phyloP scores from a whole-genome alignment of 768 basidiomycete species.

The Pulveroboletus sp. region DNA sequence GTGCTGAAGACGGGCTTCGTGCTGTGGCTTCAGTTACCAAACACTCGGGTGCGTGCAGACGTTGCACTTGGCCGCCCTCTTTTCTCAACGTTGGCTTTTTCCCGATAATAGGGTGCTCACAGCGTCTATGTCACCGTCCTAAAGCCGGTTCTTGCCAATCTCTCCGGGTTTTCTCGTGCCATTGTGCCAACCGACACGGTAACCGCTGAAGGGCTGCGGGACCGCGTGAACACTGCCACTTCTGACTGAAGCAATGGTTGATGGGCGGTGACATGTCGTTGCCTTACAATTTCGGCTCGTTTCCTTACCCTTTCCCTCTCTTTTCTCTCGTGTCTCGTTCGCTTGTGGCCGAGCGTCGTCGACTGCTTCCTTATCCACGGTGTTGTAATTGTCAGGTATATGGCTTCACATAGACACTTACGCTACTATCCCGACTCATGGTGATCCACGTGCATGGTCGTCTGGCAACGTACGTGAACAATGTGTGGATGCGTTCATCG shows the following conservation, averaged over 20 bases:
- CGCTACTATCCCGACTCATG: constrained; percentile 1
- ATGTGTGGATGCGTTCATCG: too few species aligned
- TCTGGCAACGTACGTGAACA: too few species aligned
- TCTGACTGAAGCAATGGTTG: constrained; percentile 25
- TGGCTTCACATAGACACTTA: constrained; percentile 19
- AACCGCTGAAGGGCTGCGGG: constrained; percentile 44
- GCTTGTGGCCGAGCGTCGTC: constrained; percentile 5
- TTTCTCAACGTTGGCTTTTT: neutral
- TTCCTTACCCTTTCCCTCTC: neutral
- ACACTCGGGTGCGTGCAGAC: constrained; percentile 62
- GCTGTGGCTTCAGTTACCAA: constrained; percentile 87
- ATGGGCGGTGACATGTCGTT: neutral
- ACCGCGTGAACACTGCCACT: constrained; percentile 38
- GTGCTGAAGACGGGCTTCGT: constrained; percentile 89
- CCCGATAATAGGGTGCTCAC: constrained; percentile 70
- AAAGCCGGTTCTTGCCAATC: constrained; percentile 74
- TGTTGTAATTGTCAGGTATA: constrained; percentile 24
- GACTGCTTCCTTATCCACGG: constrained; percentile 10
- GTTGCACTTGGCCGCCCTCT: neutral
- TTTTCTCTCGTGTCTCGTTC: neutral
- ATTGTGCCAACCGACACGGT: constrained; percentile 48
- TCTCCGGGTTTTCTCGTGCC: constrained; percentile 41
- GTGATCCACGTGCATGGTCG: neutral
- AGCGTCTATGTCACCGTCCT: constrained; percentile 68
- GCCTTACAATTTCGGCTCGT: neutral